Percentiles rank a stretch among this genome's conserved stretches.
Evolutionary conservation across 305 asterid genomes (phyloP).

Genomic region (Solanum chacoense): DNA sequence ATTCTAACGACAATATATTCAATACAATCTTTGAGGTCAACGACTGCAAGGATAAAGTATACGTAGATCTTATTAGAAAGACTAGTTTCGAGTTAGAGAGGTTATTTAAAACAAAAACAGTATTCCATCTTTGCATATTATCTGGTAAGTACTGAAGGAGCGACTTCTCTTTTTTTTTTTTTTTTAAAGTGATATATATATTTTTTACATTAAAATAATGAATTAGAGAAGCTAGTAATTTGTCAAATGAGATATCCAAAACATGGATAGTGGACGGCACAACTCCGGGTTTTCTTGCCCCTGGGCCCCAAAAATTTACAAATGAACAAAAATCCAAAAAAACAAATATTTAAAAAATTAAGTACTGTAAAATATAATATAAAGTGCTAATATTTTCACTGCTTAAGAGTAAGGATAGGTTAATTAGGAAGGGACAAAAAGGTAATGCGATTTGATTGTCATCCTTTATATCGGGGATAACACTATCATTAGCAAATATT

Average conservation of each 20-base stretch:
- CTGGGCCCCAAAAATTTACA: not conserved
- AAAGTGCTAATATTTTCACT: not conserved
- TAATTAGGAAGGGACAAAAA: not conserved
- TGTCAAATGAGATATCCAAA: not conserved
- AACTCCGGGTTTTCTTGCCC: conserved; percentile 28
- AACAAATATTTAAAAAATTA: not conserved
- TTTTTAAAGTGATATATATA: too few relatives aligned
- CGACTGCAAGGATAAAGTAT: accelerated
- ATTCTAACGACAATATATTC: not conserved
- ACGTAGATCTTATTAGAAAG: accelerated
- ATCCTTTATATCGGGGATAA: not conserved
- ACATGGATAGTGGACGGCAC: conserved; percentile 24
- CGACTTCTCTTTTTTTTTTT: not conserved
- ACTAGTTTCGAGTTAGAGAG: too few relatives aligned
- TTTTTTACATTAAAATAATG: not conserved
- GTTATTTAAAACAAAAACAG: not conserved
- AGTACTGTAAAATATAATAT: not conserved
- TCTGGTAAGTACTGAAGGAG: not conserved
- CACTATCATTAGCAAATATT: not conserved
- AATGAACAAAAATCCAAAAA: not conserved
- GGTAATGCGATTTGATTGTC: not conserved
- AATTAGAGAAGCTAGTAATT: not conserved
- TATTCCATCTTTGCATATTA: not conserved
- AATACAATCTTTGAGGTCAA: not conserved
- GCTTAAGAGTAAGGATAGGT: not conserved